Base-by-base conservation (phyloP, 257 asterid species). In the Schizonepeta tenuifolia region DNA sequence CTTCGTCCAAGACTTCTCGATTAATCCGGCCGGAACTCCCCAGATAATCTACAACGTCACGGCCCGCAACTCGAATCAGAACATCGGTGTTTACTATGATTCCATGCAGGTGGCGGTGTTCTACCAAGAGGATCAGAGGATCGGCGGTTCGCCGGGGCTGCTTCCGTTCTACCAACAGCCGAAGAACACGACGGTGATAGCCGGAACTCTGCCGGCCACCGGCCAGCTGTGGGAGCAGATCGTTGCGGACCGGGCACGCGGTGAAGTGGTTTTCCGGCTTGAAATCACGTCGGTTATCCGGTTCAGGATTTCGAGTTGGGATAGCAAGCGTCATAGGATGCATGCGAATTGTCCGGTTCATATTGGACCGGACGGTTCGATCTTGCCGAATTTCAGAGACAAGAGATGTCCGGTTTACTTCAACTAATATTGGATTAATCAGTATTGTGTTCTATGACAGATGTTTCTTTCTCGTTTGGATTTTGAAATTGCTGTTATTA, bases 321-420 rank as follows among this genome's bases (percentile, higher is more conserved):
- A 81, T 58, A 90, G 98, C 31, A 85, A 81, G 86, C 86, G 77
- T n/a, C 98, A 90, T 54, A 83, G 70, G 55, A 68, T 90, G 90
- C 98, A 91, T 61, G 97, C 88, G 8, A 84, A 80, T 56, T 94
- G 99, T 50, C 82, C 85, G 24, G 94, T 86, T 56, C 97, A 85
- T 18, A 89, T 94, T 8, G 97, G 99, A 49, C 78, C 86, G 46
- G 95, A 94, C 81, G 99, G 98, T 35, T 55, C 77, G 59, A 67
- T 94, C 53, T 77, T 90, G 89, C 51, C 72, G 44, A 36, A 20
- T 41, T 82, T 80, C 24, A 82, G 69, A 64, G 86, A 78, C 21
- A 84, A 70, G 77, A 88, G 87, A 79, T 94, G 99, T 67, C 88
- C 93, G 9, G 90, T 88, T 77, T 94, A 94, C 81, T 91, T 94